Percentiles rank a stretch among this genome's conserved stretches.
phyloP scores from a whole-genome alignment of 139 green algal species.

The Picochlorum sp. region DNA sequence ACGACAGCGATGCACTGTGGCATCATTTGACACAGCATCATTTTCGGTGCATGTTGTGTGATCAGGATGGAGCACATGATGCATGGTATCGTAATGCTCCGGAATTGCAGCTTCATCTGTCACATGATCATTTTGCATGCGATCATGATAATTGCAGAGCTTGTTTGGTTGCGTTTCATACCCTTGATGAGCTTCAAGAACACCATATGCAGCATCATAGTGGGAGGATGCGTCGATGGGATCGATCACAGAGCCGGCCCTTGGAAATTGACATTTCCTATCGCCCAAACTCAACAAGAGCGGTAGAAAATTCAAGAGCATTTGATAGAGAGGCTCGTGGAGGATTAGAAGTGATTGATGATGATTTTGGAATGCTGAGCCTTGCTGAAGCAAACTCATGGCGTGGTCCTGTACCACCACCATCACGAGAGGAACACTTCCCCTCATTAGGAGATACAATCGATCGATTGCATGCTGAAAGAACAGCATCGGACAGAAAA shows the following conservation, averaged over 20 bases:
- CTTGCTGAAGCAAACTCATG: background rate
- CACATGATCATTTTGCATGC: slow-evolving; percentile 44
- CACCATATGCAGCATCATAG: slow-evolving; percentile 39
- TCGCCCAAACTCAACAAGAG: background rate
- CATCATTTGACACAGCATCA: slow-evolving; percentile 41
- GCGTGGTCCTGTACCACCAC: background rate
- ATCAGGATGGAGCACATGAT: slow-evolving; percentile 13
- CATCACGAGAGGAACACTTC: slow-evolving; percentile 11
- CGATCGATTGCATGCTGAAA: slow-evolving; percentile 1
- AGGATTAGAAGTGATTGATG: slow-evolving; percentile 53
- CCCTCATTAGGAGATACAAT: slow-evolving; percentile 15
- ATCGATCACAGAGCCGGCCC: slow-evolving; percentile 33
- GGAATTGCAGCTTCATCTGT: slow-evolving; percentile 30
- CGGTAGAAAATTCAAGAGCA: background rate
- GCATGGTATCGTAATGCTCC: slow-evolving; percentile 31
- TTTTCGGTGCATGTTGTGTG: slow-evolving; percentile 62
- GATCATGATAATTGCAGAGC: slow-evolving; percentile 45
- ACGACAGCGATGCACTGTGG: slow-evolving; percentile 49
- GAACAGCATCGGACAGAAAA: slow-evolving; percentile 2
- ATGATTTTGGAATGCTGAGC: slow-evolving; percentile 31
- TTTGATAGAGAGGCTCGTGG: slow-evolving; percentile 30
- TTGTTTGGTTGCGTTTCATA: slow-evolving; percentile 58
- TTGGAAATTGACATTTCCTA: slow-evolving; percentile 42
- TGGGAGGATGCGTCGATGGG: slow-evolving; percentile 50
- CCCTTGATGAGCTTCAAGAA: slow-evolving; percentile 44